Evolutionary conservation across 2,329 filamentous ascomycete species (phyloP).

Genomic region (Neofusicoccum parvum): DNA sequence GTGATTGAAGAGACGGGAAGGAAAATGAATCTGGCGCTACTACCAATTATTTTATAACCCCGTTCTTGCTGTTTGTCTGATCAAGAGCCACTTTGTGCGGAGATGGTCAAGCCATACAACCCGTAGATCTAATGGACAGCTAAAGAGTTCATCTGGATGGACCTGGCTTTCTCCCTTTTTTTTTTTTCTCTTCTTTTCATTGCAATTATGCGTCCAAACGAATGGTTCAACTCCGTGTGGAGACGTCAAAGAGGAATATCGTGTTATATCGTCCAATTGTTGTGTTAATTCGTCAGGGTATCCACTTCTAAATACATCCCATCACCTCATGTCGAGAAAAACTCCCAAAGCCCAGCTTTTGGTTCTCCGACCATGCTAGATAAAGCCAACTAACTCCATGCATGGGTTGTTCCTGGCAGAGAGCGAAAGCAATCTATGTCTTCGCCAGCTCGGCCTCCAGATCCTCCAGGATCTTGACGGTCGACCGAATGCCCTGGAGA

Average conservation of each 20-base stretch:
- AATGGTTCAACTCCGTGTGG: too few relatives aligned
- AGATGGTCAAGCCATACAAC: too few relatives aligned
- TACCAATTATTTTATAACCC: too few relatives aligned
- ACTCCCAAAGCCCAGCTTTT: background rate
- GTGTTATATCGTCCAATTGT: background rate
- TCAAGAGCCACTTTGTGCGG: too few relatives aligned
- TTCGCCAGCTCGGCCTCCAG: constrained; percentile 47
- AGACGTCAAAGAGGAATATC: too few relatives aligned
- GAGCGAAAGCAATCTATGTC: background rate
- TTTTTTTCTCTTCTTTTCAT: too few relatives aligned
- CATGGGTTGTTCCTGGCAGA: background rate
- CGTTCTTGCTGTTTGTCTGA: too few relatives aligned
- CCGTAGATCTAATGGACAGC: too few relatives aligned
- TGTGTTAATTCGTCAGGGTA: constrained; percentile 4
- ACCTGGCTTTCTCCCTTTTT: too few relatives aligned
- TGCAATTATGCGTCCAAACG: too few relatives aligned
- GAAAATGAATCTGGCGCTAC: too few relatives aligned
- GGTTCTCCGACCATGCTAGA: background rate
- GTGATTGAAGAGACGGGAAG: background rate
- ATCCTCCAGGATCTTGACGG: constrained; percentile 71
- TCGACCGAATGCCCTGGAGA: constrained; percentile 71
- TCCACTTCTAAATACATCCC: background rate
- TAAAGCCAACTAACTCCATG: background rate
- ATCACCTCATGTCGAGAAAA: background rate
- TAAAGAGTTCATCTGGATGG: too few relatives aligned